Evolutionary conservation across 306 rosid genomes (phyloP).

Genomic region (Cucumis cinereus): DNA sequence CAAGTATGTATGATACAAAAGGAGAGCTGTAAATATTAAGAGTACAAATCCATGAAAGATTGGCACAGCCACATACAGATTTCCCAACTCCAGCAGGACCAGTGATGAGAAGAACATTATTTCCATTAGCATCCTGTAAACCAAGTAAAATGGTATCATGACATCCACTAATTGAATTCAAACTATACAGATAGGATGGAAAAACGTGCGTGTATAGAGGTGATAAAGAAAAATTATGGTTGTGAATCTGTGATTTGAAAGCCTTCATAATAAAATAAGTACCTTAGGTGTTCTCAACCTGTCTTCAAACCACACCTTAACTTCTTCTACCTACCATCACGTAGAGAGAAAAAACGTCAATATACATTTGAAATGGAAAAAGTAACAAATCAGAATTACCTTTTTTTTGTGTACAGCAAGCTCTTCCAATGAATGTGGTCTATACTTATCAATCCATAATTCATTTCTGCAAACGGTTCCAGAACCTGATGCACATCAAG

Average conservation of each 20-base stretch:
- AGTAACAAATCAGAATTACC: conserved; percentile 26
- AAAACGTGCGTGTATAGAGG: neutral
- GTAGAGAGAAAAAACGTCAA: neutral
- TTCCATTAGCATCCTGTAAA: conserved; percentile 33
- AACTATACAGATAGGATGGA: neutral
- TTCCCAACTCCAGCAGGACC: conserved; percentile 94
- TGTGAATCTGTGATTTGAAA: neutral
- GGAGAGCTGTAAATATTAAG: neutral
- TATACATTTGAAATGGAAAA: conserved; percentile 5
- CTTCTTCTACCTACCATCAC: conserved; percentile 63
- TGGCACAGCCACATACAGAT: conserved; percentile 46
- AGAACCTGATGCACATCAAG: conserved; percentile 27
- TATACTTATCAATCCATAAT: conserved; percentile 77
- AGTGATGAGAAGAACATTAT: conserved; percentile 54
- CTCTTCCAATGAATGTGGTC: conserved; percentile 58
- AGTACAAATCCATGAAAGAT: conserved; percentile 15
- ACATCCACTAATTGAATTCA: neutral
- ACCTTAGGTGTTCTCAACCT: conserved; percentile 66
- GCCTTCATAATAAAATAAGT: neutral
- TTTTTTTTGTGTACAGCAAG: conserved; percentile 89
- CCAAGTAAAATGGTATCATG: conserved; percentile 5
- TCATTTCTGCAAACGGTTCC: conserved; percentile 28
- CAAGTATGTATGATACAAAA: neutral
- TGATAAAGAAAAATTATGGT: neutral
- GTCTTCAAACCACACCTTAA: conserved; percentile 66